phyloP scores from a whole-genome alignment of 495 filamentous ascomycete species.

The Hypoxylon subgilvum region DNA sequence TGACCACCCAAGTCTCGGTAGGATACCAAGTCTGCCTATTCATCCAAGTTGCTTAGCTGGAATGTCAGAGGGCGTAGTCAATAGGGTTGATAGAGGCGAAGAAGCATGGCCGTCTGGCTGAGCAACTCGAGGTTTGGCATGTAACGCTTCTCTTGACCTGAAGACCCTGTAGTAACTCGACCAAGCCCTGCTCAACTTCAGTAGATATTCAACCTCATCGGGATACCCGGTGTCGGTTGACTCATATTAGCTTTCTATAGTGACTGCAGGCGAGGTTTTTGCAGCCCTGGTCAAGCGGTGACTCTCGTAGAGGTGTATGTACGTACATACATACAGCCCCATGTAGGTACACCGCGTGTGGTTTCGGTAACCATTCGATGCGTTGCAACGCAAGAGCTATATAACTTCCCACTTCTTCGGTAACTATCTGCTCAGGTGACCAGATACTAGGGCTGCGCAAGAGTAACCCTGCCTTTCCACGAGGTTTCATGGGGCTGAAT shows the following conservation, averaged over 20 bases:
- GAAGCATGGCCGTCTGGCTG: conserved; percentile 16
- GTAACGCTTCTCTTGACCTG: conserved; percentile 6
- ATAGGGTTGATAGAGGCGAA: conserved; percentile 12
- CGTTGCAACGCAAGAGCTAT: not conserved
- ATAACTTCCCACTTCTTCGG: conserved; percentile 26
- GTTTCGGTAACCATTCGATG: conserved; percentile 19
- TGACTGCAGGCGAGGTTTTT: not conserved
- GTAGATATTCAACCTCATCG: conserved; percentile 11
- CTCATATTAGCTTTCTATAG: not conserved
- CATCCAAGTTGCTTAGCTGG: conserved; percentile 2
- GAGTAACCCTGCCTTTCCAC: conserved; percentile 22
- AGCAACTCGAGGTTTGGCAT: conserved; percentile 15
- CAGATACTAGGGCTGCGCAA: not conserved
- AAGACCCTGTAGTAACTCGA: conserved; percentile 10
- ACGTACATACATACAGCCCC: conserved; percentile 5
- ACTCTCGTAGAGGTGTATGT: not conserved
- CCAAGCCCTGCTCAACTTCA: conserved; percentile 15
- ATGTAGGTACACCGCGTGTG: too few relatives aligned
- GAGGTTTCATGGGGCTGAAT: conserved; percentile 25
- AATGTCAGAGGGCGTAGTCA: conserved; percentile 8
- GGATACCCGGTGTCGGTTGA: conserved; percentile 16
- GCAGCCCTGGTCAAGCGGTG: conserved; percentile 1
- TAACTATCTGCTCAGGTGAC: conserved; percentile 23
- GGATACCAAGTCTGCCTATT: conserved; percentile 14
- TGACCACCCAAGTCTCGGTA: conserved; percentile 9